Evolutionary conservation across 768 basidiomycete genomes (phyloP).

Genomic region (Podaxis carcinomalis): DNA sequence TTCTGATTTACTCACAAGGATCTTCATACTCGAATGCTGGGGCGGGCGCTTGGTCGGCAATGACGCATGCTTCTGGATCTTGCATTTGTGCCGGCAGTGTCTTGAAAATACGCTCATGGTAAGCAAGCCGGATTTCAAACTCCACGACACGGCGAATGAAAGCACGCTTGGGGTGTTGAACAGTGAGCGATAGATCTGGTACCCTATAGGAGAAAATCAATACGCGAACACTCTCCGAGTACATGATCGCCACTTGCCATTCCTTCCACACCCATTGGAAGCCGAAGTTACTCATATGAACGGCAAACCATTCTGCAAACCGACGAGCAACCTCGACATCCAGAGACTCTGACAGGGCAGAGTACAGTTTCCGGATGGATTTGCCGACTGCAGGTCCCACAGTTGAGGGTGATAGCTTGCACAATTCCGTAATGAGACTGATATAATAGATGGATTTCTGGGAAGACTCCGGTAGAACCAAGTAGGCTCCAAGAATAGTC

Average conservation of each 20-base stretch:
- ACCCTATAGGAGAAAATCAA: conserved; percentile 49
- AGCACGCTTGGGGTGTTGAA: conserved; percentile 79
- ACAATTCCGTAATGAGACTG: conserved; percentile 86
- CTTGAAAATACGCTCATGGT: conserved; percentile 88
- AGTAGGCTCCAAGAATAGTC: conserved; percentile 69
- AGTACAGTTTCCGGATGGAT: conserved; percentile 85
- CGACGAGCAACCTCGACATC: conserved; percentile 81
- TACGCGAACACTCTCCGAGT: neutral
- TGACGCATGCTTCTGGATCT: conserved; percentile 52
- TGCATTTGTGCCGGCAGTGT: conserved; percentile 85
- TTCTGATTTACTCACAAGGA: conserved; percentile 42
- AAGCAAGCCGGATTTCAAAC: conserved; percentile 86
- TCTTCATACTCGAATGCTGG: conserved; percentile 85
- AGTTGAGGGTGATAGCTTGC: conserved; percentile 88
- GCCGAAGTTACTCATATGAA: conserved; percentile 96
- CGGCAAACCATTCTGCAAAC: conserved; percentile 92
- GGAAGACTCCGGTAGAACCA: conserved; percentile 73
- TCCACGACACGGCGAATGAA: conserved; percentile 88
- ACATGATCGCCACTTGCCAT: conserved; percentile 55
- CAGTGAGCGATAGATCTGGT: conserved; percentile 69
- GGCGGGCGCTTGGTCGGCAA: conserved; percentile 69
- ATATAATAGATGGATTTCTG: conserved; percentile 84
- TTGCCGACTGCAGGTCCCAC: conserved; percentile 97
- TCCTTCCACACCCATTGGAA: conserved; percentile 99
- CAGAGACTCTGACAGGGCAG: conserved; percentile 73